Base-by-base conservation (phyloP, 1,284 basidiomycete genomes). In the Gymnopus androsaceus region DNA sequence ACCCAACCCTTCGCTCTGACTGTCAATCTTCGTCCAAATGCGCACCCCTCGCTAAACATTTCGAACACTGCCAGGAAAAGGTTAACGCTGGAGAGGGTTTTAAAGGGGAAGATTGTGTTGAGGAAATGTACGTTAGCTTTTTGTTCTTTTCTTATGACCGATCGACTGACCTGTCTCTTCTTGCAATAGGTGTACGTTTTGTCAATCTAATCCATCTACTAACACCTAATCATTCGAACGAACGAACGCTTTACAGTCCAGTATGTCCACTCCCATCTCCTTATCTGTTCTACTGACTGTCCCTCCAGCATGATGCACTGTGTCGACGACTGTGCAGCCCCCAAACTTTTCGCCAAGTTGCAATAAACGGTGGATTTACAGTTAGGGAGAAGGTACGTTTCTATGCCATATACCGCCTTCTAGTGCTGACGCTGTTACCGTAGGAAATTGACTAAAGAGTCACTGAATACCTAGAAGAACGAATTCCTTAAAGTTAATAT, bases 11-110 rank as follows among this genome's bases (percentile, higher is more conserved):
- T 60, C 82, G 87, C 54, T 88, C 90, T 55, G 90, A 90, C 62
- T 95, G 92, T 74, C 80, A 88, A 67, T 69, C 83, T 62, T 75
- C 82, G 30, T 72, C 81, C 19, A 84, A 87, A 64, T 96, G 94
- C 67, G 81, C 80, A 50, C 75, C 84, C 42, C 73, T 87, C 60
- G 79, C 87, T 44, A 85, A 91, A 71, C 94, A 97, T 77, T 96
- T 96, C 74, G 82, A 89, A 62, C 90, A 95, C 68, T 97, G 94
- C 74, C 82, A 90, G 67, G 90, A 95, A 72, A 94, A 93, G 75
- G 86, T 95, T 51, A 76, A 86, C 59, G 79, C 76, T 30, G 94
- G 94, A 38, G 70, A 94, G 67, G 92, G 92, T 44, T 92, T 83
- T 82, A 85, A 91, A 69, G 83, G 84, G 61, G 93, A 95, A 79